Evolutionary conservation across 345 rosid genomes (phyloP).

Genomic region (Reutealis trisperma): DNA sequence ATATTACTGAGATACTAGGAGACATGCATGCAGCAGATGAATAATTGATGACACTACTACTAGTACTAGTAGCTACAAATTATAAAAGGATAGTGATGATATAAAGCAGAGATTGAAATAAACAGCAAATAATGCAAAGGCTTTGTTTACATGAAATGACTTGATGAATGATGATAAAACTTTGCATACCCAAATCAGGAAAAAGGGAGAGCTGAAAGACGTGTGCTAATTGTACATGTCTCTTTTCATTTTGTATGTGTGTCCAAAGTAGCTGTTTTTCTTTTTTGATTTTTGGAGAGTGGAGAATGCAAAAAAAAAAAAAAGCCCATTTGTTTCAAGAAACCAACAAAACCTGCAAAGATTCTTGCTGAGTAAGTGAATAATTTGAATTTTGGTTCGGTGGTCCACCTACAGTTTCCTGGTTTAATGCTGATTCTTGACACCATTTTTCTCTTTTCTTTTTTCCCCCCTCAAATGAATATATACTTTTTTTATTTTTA

Average conservation of each 20-base stretch:
- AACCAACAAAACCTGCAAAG: slow-evolving; percentile 40
- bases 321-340: not conserved
- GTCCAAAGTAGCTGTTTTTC: slow-evolving; percentile 17
- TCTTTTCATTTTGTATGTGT: slow-evolving; percentile 12
- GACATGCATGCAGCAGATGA: slow-evolving; percentile 8
- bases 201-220: slow-evolving; percentile 6
- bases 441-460: not conserved
- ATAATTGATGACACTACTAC: not conserved
- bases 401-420: slow-evolving; percentile 40
- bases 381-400: slow-evolving; percentile 12
- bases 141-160: not conserved
- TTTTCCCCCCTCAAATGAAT: too few relatives aligned
- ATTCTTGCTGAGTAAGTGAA: slow-evolving; percentile 33
- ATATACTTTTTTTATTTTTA: too few relatives aligned
- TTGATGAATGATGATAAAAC: not conserved
- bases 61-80: too few relatives aligned
- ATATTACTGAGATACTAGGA: slow-evolving; percentile 25
- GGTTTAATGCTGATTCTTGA: slow-evolving; percentile 8
- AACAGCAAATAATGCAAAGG: not conserved
- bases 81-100: not conserved
- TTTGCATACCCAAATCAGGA: slow-evolving; percentile 35
- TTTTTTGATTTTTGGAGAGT: not conserved
- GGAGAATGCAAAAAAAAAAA: slow-evolving; percentile 19
- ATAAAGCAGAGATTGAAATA: not conserved
- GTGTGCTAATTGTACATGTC: not conserved